Conservation (phyloP, 352 stramenopile species). For the Pythium rishiriense region DNA sequence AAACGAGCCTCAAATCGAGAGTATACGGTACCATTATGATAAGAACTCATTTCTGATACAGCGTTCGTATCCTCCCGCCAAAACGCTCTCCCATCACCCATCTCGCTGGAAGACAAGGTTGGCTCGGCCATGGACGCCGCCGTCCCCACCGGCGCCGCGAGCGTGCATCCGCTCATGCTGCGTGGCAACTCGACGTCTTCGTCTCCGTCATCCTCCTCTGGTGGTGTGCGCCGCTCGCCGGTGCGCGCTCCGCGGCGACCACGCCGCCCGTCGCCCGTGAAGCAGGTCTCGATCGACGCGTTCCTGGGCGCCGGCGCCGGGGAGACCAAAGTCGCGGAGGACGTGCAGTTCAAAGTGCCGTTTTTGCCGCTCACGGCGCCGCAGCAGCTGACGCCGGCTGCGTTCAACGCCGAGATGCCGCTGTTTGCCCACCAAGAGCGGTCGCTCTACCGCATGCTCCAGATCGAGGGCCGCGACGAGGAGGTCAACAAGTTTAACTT, state of each 20-base stretch:
- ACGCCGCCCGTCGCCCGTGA: conserved; percentile 21
- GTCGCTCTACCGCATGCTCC: conserved; percentile 81
- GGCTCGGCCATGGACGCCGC: neutral
- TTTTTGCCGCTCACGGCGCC: conserved; percentile 79
- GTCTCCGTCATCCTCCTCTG: neutral
- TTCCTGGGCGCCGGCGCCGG: conserved; percentile 41
- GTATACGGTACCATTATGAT: neutral
- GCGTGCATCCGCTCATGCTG: neutral
- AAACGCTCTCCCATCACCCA: neutral
- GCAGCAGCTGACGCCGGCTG: conserved; percentile 52
- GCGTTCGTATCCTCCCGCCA: conserved; percentile 7
- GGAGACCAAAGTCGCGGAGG: conserved; percentile 38
- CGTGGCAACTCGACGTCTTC: neutral
- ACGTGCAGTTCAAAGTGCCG: conserved; percentile 82
- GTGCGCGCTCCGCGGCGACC: neutral
- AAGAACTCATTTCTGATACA: conserved; percentile 1
- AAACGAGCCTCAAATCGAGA: neutral
- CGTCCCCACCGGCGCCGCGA: neutral
- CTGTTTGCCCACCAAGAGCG: conserved; percentile 83
- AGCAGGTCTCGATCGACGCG: conserved; percentile 55
- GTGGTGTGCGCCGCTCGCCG: conserved; percentile 4
- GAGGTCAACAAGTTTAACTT: conserved; percentile 70
- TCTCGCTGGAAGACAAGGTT: neutral
- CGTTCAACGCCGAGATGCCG: conserved; percentile 48
- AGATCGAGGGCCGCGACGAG: conserved; percentile 77